Evolutionary conservation across 2,329 filamentous ascomycete species (phyloP).

Genomic region (Talaromyces sp.): DNA sequence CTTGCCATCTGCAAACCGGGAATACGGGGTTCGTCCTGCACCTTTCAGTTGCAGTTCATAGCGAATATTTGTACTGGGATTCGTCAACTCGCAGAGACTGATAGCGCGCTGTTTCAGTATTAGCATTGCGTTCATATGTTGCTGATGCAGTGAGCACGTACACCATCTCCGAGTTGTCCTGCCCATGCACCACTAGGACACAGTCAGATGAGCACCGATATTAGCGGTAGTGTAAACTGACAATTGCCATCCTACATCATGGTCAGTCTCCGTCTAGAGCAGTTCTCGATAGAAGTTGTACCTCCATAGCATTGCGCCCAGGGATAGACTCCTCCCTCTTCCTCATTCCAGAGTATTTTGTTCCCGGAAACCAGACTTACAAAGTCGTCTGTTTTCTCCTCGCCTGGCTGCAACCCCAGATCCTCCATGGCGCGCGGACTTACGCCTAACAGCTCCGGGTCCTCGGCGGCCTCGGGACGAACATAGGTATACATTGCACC

Average conservation of each 20-base stretch:
- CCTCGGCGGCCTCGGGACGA: constrained; percentile 67
- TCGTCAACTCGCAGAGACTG: constrained; percentile 85
- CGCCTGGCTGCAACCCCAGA: constrained; percentile 68
- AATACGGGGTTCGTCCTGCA: constrained; percentile 89
- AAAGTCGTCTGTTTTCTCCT: constrained; percentile 71
- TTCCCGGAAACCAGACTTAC: constrained; percentile 76
- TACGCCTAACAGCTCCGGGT: constrained; percentile 75
- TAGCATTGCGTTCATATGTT: neutral
- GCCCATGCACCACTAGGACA: constrained; percentile 72
- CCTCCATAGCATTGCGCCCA: constrained; percentile 99
- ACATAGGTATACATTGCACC: constrained; percentile 88
- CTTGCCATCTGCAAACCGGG: constrained; percentile 91
- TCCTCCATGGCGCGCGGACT: constrained; percentile 75
- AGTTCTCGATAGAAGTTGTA: constrained; percentile 17
- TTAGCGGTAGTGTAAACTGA: constrained; percentile 27
- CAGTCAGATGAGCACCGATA: constrained; percentile 1
- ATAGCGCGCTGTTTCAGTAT: constrained; percentile 62
- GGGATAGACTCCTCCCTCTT: constrained; percentile 78
- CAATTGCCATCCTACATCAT: constrained; percentile 47
- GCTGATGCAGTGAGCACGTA: constrained; percentile 23
- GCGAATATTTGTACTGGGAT: constrained; percentile 64
- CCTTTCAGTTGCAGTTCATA: constrained; percentile 96
- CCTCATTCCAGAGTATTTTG: constrained; percentile 70
- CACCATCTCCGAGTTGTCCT: constrained; percentile 87
- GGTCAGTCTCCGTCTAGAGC: neutral